These are phyloP conservation scores for Clausena lansium DNA, from an alignment of 345 rosid genomes.

Conservation along the genomic window DNA sequence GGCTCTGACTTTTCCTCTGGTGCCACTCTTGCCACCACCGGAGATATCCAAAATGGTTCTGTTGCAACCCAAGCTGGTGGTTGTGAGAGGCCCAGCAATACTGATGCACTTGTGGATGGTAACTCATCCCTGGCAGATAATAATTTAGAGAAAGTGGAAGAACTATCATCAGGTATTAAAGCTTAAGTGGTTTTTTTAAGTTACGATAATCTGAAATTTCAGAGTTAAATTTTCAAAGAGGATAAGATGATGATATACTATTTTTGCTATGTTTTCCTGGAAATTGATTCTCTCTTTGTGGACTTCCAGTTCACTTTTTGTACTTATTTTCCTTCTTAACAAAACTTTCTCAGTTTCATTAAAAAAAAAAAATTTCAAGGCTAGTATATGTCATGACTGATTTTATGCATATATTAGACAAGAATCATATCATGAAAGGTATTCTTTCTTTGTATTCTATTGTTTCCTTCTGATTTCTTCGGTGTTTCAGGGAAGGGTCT, in stretches of 20 bases:
- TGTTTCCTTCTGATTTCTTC: neutral
- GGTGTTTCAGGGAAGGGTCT: constrained; percentile 52
- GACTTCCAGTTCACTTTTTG: too few species aligned
- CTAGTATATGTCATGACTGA: neutral
- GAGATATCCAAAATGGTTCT: constrained; percentile 45
- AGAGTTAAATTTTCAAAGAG: neutral
- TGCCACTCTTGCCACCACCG: constrained; percentile 56
- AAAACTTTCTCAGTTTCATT: too few species aligned
- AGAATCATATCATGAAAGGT: neutral
- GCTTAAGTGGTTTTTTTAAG: neutral
- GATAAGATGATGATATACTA: neutral
- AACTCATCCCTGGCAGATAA: constrained; percentile 43
- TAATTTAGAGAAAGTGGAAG: constrained; percentile 64
- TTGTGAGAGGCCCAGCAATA: constrained; percentile 47
- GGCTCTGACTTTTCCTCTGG: constrained; percentile 65
- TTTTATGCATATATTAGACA: neutral
- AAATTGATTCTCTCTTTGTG: too few species aligned
- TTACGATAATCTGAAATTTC: neutral
- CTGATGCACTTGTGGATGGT: constrained; percentile 47
- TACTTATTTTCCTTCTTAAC: too few species aligned
- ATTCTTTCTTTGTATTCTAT: neutral
- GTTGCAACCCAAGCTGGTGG: constrained; percentile 38
- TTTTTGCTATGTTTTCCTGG: neutral
- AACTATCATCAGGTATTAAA: constrained; percentile 57
- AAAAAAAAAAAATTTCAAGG: neutral